Evolutionary conservation across 768 basidiomycete genomes (phyloP), one percentile per base, ranked within the genome.

Genomic region (Steccherinum ochraceum): DNA sequence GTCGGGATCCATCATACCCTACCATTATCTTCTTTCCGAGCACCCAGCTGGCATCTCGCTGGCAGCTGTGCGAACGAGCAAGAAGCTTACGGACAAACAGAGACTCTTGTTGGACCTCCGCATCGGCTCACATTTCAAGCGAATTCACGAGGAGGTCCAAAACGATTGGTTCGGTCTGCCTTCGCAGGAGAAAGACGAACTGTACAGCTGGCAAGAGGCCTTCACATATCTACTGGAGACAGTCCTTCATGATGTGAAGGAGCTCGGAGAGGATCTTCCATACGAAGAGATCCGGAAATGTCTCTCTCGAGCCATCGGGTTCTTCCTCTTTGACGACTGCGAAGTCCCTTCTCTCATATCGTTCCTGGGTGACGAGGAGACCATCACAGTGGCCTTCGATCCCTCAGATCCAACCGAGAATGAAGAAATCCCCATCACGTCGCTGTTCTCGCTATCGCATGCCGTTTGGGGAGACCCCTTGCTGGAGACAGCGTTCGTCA

Each of bases 381-480:
- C 84, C 52, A 72, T 86, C 7, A 75, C 78, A 57, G 67, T 87
- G 49, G 69, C 73, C 12, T 52, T 75, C 35, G 60, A 59, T 26
- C 42, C 24, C 19, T 45, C 52, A n/a, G 19, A 27, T 24, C 52
- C 53, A 20, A 60, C 52, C 5, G 57, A 46, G 16, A 61, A 60
- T 13, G 65, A 53, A 20, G 65, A 54, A 67, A 64, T 26, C 70
- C 73, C n/a, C 30, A 72, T 83, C 52, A 70, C 80, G 42, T 49
- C 61, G 30, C 68, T 58, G 54, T 63, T 61, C 58, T 64, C 64
- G 49, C 47, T 73, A 13, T 59, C 73, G 1, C 79, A 77, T 56
- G 81, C 84, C 12, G 55, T 89, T 20, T 90, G 84, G 80, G 87
- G 85, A 24, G 88, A 90, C 61, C 88, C 88, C 10, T 66, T 89